Evolutionary conservation across 2,329 filamentous ascomycete species (phyloP).

Genomic region (Colletotrichum sublineola): DNA sequence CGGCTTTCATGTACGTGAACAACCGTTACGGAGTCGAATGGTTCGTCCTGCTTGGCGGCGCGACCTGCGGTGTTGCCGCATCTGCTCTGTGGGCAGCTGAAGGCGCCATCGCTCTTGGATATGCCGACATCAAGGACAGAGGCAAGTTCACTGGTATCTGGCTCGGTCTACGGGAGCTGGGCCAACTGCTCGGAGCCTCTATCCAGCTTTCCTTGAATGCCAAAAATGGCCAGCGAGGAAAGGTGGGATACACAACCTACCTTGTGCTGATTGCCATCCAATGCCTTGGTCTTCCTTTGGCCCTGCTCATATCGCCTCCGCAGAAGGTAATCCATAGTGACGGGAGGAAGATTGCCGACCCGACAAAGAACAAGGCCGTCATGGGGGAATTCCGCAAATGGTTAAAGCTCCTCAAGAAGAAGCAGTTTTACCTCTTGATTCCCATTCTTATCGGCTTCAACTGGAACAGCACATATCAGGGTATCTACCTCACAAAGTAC

Average conservation of each 20-base stretch:
- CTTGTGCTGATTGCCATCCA: conserved; percentile 59
- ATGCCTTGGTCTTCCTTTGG: conserved; percentile 60
- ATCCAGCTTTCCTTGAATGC: conserved; percentile 65
- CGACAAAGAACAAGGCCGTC: conserved; percentile 54
- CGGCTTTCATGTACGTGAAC: conserved; percentile 58
- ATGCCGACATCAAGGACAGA: conserved; percentile 57
- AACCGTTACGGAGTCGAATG: conserved; percentile 59
- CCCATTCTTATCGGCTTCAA: conserved; percentile 64
- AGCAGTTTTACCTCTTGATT: conserved; percentile 62
- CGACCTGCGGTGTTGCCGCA: conserved; percentile 56
- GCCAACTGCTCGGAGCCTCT: conserved; percentile 64
- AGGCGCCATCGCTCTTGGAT: conserved; percentile 50
- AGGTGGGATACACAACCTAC: conserved; percentile 59
- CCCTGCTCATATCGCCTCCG: conserved; percentile 59
- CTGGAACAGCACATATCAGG: conserved; percentile 65
- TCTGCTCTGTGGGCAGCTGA: conserved; percentile 53
- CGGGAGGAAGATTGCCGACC: conserved; percentile 48
- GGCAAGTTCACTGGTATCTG: conserved; percentile 64
- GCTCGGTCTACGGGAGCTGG: conserved; percentile 65
- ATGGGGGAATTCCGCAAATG: conserved; percentile 54
- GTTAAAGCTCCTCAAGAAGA: conserved; percentile 55
- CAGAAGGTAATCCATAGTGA: conserved; percentile 59
- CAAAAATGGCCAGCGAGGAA: conserved; percentile 56
- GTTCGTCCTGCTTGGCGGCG: conserved; percentile 59
- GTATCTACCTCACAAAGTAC: conserved; percentile 66